Conservation (phyloP, 169 alveolate genomes). For the Plasmodium yoelii region DNA sequence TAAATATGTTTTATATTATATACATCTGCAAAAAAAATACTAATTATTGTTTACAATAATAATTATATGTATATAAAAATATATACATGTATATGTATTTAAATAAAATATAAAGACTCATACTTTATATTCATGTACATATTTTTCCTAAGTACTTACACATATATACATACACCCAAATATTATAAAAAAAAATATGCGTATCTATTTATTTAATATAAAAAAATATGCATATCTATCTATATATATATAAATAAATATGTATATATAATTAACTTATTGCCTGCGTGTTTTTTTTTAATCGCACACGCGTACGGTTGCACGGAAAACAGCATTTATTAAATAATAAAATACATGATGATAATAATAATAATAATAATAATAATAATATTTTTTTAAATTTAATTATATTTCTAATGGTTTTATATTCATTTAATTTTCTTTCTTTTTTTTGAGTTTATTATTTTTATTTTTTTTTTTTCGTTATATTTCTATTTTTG, state of each 20-base stretch:
- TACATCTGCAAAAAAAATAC: constrained; percentile 4
- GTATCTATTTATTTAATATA: neutral
- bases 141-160: constrained; percentile 14
- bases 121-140: neutral
- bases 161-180: constrained; percentile 3
- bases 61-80: neutral
- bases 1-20: neutral
- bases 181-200: neutral
- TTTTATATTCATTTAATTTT: neutral
- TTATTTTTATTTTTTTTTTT: neutral
- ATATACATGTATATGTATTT: neutral
- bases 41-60: neutral
- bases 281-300: neutral
- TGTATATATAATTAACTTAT: neutral
- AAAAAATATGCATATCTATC: neutral
- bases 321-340: constrained; percentile 4
- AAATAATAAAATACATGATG: too few species aligned
- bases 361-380: too few species aligned
- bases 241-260: neutral
- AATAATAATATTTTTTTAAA: neutral
- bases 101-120: too few species aligned
- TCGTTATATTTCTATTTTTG: constrained; percentile 10
- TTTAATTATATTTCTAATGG: constrained; percentile 5
- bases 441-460: neutral
- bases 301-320: constrained; percentile 9